These are phyloP conservation scores for Camelina laxa DNA, from an alignment of 345 rosid genomes.

Conservation along the genomic window DNA sequence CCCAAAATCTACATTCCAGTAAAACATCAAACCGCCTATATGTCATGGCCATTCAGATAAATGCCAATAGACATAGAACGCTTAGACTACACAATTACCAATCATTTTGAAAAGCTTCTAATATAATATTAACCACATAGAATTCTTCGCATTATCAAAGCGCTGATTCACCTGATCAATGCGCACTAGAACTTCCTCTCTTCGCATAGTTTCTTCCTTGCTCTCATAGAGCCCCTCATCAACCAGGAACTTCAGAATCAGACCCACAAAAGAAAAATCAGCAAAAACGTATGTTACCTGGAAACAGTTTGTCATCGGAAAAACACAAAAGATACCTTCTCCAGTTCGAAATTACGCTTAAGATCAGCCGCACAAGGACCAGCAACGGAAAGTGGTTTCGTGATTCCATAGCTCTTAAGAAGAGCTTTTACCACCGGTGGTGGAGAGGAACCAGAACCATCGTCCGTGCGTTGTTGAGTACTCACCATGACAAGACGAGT, in stretches of 20 bases:
- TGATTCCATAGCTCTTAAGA: slow-evolving; percentile 55
- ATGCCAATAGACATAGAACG: neutral
- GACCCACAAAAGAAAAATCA: neutral
- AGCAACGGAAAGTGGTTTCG: slow-evolving; percentile 76
- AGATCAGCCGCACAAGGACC: slow-evolving; percentile 72
- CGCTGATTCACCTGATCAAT: slow-evolving; percentile 58
- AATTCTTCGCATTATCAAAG: too few relatives aligned
- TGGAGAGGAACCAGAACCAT: slow-evolving; percentile 13
- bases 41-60: neutral
- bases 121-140: too few relatives aligned
- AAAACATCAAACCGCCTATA: neutral
- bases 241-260: slow-evolving; percentile 54
- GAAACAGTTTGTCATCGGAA: neutral
- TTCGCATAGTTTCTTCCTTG: slow-evolving; percentile 69
- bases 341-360: slow-evolving; percentile 63
- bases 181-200: slow-evolving; percentile 65
- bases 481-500: slow-evolving; percentile 47
- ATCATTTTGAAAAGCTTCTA: too few relatives aligned
- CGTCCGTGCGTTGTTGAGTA: slow-evolving; percentile 46
- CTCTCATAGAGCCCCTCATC: slow-evolving; percentile 74
- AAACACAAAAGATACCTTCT: slow-evolving; percentile 51
- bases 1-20: neutral
- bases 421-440: slow-evolving; percentile 3
- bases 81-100: neutral
- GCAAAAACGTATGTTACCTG: neutral